Evolutionary conservation across 1,284 basidiomycete species (phyloP), one percentile per base, ranked within the genome.

Genomic region (Ustilago bromivora): DNA sequence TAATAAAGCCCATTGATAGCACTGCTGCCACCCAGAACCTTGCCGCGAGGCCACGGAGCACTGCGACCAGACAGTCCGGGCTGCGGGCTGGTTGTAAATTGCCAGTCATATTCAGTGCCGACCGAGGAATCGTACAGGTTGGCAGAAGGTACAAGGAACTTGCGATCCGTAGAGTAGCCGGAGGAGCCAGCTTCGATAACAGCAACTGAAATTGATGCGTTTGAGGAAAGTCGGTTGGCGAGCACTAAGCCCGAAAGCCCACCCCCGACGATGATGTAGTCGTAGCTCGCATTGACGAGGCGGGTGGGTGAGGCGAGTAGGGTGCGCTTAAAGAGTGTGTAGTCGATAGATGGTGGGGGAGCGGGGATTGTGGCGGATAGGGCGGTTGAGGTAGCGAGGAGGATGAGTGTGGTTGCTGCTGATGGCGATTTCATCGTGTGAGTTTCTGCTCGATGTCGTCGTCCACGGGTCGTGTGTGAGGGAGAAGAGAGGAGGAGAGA

Each of bases 241-340:
- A 85, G 75, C 3, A 73, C 71, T 8, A 85, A 67, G 31, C 83
- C 83, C 3, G 82, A 81, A 32, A 94, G 94, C 2, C 96, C 96
- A 35, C 82, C 83, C 12, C 83, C 83, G 38, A 84, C 72, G 31
- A 85, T 67, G 54, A 85, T 57, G 47, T 84, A 85, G 77, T 84
- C 91, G 60, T 77, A 83, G 2, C 71, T 69, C 49, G 67, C 38
- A 15, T 61, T 69, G 10, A 66, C 47, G 46, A 82, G 63, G 5
- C 55, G 47, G 46, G 68, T 53, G 11, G 77, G 62, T 31, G 73
- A 61, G 40, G 52, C 34, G 47, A 71, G 71, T 31, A 72, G 47
- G 38, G 57, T 40, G 11, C 74, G 64, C 19, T 46, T 52, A 57
- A 66, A 67, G 60, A 71, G 63, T 0, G 60, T 54, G 64, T 70